phyloP scores from a whole-genome alignment of 2,329 filamentous ascomycete genomes.

The Pyrenophora graminea region DNA sequence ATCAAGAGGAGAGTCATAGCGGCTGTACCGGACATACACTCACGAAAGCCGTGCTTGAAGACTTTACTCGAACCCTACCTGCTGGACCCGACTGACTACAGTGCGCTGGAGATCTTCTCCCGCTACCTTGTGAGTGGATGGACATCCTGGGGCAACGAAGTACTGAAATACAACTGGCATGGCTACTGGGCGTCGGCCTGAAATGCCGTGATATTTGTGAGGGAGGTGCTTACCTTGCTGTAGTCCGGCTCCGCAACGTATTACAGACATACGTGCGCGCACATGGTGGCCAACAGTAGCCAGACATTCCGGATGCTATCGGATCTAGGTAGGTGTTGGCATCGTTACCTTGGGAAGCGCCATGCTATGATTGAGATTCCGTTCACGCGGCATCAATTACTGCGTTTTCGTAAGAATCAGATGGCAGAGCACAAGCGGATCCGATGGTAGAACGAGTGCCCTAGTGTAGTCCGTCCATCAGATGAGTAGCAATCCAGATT shows the following conservation, averaged over 20 bases:
- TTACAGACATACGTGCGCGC: background rate
- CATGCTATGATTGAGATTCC: too few relatives aligned
- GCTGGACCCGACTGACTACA: constrained; percentile 50
- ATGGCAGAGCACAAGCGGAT: too few relatives aligned
- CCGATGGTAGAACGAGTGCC: too few relatives aligned
- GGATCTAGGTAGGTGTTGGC: background rate
- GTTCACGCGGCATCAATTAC: too few relatives aligned
- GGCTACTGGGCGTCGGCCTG: constrained; percentile 52
- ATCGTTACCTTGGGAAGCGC: too few relatives aligned
- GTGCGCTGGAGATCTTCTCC: constrained; percentile 76
- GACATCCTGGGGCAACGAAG: constrained; percentile 80
- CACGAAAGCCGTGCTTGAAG: constrained; percentile 75
- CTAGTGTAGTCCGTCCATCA: too few relatives aligned
- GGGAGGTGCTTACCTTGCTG: background rate
- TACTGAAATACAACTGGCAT: constrained; percentile 68
- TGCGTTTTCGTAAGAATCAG: too few relatives aligned
- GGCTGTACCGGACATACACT: constrained; percentile 76
- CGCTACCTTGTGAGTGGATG: constrained; percentile 74
- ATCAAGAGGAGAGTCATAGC: constrained; percentile 63
- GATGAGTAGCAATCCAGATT: too few relatives aligned
- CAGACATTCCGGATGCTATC: background rate
- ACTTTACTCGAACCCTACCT: constrained; percentile 62
- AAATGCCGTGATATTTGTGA: background rate
- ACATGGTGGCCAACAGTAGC: background rate
- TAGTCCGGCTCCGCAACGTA: background rate